phyloP scores from a whole-genome alignment of 78 protist genomes.

The Diacronema lutheri region DNA sequence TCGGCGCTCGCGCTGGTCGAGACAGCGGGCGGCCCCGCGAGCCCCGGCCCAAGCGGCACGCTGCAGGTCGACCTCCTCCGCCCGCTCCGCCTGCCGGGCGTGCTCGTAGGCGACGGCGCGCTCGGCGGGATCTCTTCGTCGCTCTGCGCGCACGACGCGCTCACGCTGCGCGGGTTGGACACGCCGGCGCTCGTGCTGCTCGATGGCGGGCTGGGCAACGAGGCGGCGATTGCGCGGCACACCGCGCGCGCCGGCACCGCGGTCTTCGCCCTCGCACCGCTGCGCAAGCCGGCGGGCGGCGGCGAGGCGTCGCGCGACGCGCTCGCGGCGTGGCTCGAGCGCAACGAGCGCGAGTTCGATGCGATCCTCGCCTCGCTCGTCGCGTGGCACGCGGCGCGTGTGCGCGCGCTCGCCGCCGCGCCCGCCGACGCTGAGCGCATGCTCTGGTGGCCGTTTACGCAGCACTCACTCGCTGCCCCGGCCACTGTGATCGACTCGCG shows the following conservation, averaged over 20 bases:
- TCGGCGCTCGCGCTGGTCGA: slow-evolving; percentile 18
- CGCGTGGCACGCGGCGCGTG: no score
- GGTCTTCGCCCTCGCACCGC: neutral
- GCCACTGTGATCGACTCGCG: slow-evolving; percentile 19
- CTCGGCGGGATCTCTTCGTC: slow-evolving; percentile 56
- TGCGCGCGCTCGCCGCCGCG: no score
- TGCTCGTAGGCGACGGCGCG: slow-evolving; percentile 59
- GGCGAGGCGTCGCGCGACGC: neutral
- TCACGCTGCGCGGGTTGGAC: slow-evolving; percentile 24
- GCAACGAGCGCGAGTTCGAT: neutral
- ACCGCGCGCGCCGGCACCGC: neutral
- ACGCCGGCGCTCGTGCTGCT: neutral
- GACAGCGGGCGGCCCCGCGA: slow-evolving; percentile 53
- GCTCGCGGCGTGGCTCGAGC: neutral
- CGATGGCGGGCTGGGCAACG: slow-evolving; percentile 18
- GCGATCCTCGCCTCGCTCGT: neutral
- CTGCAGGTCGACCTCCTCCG: slow-evolving; percentile 49
- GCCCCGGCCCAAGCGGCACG: slow-evolving; percentile 39
- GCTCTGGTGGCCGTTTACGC: slow-evolving; percentile 63
- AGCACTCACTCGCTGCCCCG: slow-evolving; percentile 12
- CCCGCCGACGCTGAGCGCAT: neutral
- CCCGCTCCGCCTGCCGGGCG: slow-evolving; percentile 28
- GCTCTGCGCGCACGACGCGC: slow-evolving; percentile 35
- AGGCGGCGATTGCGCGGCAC: neutral
- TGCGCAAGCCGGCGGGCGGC: slow-evolving; percentile 1